Conservation (phyloP, 208 protist genomes). For the Zelonia costaricensis region DNA sequence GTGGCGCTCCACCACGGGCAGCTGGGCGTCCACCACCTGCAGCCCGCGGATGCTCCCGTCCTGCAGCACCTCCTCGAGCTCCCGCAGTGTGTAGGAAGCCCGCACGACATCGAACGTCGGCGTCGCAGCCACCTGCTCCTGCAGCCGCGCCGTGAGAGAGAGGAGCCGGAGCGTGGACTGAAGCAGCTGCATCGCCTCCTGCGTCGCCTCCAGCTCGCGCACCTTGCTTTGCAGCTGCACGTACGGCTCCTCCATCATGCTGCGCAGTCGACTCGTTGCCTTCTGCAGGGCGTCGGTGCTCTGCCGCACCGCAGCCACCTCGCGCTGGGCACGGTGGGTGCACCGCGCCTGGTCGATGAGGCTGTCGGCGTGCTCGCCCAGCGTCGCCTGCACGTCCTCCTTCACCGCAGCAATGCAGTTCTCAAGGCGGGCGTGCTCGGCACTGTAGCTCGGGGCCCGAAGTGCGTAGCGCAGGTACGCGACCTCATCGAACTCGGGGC, state of each 20-base stretch:
- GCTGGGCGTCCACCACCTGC: conserved; percentile 61
- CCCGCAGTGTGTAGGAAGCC: conserved; percentile 58
- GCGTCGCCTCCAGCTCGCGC: conserved; percentile 63
- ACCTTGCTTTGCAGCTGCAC: conserved; percentile 50
- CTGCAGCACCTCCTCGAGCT: conserved; percentile 67
- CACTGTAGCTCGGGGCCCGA: conserved; percentile 36
- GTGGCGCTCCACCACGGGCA: conserved; percentile 47
- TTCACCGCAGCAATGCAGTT: conserved; percentile 50
- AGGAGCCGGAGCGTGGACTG: conserved; percentile 59
- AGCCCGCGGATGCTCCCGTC: conserved; percentile 39
- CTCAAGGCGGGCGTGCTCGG: conserved; percentile 57
- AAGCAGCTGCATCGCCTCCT: conserved; percentile 44
- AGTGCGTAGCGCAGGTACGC: conserved; percentile 80
- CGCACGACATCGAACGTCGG: conserved; percentile 43
- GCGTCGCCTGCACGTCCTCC: conserved; percentile 44
- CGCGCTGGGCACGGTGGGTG: conserved; percentile 50
- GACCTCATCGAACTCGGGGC: conserved; percentile 73
- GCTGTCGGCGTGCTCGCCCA: conserved; percentile 58
- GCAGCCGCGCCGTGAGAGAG: conserved; percentile 47
- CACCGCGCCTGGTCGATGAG: conserved; percentile 70
- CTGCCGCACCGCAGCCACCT: conserved; percentile 50
- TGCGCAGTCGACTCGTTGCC: conserved; percentile 50
- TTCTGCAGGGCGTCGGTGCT: conserved; percentile 51
- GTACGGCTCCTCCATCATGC: conserved; percentile 76
- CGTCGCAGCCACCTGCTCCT: conserved; percentile 34